Base-by-base conservation (phyloP, 257 asterid genomes). In the Nyctanthes arbortristis region DNA sequence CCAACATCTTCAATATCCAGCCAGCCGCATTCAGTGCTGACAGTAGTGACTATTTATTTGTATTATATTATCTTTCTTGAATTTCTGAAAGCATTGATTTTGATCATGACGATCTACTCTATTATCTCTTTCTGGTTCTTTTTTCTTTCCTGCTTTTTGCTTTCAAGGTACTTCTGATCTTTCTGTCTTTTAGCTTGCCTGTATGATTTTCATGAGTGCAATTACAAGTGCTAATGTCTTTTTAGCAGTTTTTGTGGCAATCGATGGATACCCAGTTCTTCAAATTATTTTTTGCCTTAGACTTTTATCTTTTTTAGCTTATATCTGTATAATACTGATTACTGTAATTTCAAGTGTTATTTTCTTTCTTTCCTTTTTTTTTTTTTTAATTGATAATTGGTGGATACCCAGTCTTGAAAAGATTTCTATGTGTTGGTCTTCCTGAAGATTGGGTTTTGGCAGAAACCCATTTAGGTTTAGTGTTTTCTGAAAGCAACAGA, bases 111-210 rank as follows among this genome's bases (percentile, higher is more conserved):
- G 60, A 31, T 54, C 30, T 59, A 65, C 9, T 54, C 57, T 66
- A 2, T 61, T 24, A 25, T 71, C 74, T 63, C 58, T 24, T 75
- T 72, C 68, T 65, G 47, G 60, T 35, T 79, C 69, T 58, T 69
- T 59, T 20, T 63, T 1, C 64, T 78, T 63, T 69, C 66, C 60
- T 55, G 36, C 65, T 61, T 82, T 32, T 5, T 74, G 24, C 66
- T 68, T 63, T 35, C 30, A 37, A 71, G 87, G 87, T 82, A 70
- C 47, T 22, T 30, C 57, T 4, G 16, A 43, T 27, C 73, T 63
- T 22, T 36, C n/a, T 63, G 55, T 39, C 7, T 18, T 14, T 35
- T 55, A 25, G n/a, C 43, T 66, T 30, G 66, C 25, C 13, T 14
- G 8, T 45, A 58, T 32, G 13, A n/a, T 33, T 52, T 52, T 22